Percentiles rank a stretch among this genome's conserved stretches.
Conservation (phyloP, 202 grass and related monocot species). For the Cymbopogon flexuosus region DNA sequence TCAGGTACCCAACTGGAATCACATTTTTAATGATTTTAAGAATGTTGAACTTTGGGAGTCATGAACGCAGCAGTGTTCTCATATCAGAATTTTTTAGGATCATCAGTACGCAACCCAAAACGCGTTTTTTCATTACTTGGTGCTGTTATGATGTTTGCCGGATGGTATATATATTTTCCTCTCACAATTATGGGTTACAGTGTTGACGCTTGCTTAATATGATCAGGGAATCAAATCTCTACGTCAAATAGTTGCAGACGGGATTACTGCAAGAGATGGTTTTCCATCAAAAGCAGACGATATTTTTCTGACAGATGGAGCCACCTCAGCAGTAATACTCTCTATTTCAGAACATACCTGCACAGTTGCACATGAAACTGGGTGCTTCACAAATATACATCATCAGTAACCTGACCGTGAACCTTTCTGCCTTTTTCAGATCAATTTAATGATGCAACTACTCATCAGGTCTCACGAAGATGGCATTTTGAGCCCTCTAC, state of each 20-base stretch:
- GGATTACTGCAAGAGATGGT: constrained; percentile 59
- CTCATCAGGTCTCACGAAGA: constrained; percentile 69
- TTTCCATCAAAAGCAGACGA: constrained; percentile 51
- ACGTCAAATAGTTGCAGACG: constrained; percentile 55
- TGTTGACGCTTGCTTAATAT: constrained; percentile 10
- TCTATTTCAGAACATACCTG: neutral
- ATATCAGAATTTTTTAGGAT: neutral
- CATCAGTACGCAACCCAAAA: neutral
- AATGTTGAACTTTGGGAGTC: neutral
- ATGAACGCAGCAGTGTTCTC: neutral
- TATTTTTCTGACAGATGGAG: constrained; percentile 82
- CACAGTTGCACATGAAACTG: neutral
- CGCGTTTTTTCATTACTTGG: neutral
- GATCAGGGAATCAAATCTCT: constrained; percentile 52
- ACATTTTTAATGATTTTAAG: neutral
- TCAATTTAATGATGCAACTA: constrained; percentile 69
- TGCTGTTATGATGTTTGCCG: neutral
- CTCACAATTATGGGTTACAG: neutral
- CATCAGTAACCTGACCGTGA: neutral
- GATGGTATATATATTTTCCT: neutral
- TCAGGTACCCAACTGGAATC: constrained; percentile 30
- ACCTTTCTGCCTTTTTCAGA: constrained; percentile 30
- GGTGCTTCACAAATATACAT: neutral
- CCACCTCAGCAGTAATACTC: constrained; percentile 49
- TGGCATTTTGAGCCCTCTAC: constrained; percentile 65